A percentile compares a stretch with the other conserved stretches of the same genome.
Evolutionary conservation across 169 alveolate genomes (phyloP).

Genomic region (Eimeria sp.): DNA sequence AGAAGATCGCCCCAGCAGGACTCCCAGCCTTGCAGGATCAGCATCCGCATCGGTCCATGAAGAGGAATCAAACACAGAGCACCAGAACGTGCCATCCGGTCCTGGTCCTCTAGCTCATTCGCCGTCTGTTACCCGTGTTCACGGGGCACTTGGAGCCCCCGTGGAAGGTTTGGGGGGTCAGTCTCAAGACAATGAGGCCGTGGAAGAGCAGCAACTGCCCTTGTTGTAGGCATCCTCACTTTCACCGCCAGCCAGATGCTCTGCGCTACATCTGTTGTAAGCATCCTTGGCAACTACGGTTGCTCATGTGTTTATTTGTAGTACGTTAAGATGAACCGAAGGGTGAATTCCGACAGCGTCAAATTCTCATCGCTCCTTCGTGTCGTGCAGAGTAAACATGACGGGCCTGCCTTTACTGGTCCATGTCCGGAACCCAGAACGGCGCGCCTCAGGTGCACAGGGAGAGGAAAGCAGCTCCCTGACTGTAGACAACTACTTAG

Average conservation of each 20-base stretch:
- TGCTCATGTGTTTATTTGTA: background rate
- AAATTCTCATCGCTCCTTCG: background rate
- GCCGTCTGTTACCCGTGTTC: background rate
- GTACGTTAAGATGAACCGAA: background rate
- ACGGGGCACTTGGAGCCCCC: background rate
- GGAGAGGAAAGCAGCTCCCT: constrained; percentile 37
- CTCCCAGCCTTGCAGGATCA: background rate
- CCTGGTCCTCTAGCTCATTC: background rate
- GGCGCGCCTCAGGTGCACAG: background rate
- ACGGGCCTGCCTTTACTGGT: constrained; percentile 80
- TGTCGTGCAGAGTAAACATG: constrained; percentile 76
- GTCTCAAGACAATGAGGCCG: constrained; percentile 3
- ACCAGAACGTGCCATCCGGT: background rate
- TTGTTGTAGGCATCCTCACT: constrained; percentile 60
- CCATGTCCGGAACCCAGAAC: constrained; percentile 12
- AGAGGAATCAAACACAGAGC: background rate
- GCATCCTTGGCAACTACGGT: background rate
- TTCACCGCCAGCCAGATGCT: constrained; percentile 36
- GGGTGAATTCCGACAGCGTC: background rate
- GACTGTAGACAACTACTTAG: background rate
- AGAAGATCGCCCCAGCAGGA: background rate
- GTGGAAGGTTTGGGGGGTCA: background rate
- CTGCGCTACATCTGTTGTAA: constrained; percentile 22
- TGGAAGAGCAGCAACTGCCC: constrained; percentile 63
- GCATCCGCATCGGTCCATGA: background rate